These are phyloP conservation scores for Rhexocercosporidium sp. DNA, from an alignment of 2,329 filamentous ascomycete species.

Conservation along the genomic window DNA sequence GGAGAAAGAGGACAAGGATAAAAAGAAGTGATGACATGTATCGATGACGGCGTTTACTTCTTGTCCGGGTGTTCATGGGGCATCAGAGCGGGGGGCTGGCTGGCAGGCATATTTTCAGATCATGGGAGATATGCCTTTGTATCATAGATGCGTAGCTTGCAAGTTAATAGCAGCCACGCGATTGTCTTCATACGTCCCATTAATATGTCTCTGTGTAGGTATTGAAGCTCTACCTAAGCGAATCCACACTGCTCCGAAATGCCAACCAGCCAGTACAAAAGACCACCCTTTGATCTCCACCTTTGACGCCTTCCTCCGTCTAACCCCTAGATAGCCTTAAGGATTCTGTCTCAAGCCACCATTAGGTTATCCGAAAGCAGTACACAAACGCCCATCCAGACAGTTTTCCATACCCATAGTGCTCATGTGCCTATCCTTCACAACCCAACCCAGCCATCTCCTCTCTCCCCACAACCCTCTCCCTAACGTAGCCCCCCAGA, in stretches of 20 bases:
- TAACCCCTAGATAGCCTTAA: background rate
- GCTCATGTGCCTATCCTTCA: no score
- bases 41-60: slow-evolving; percentile 30
- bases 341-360: background rate
- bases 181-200: slow-evolving; percentile 18
- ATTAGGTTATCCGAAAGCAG: no score
- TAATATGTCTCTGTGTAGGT: background rate
- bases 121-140: slow-evolving; percentile 39
- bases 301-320: background rate
- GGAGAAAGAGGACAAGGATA: slow-evolving; percentile 62
- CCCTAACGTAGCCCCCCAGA: slow-evolving; percentile 62
- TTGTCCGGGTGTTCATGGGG: slow-evolving; percentile 34
- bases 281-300: background rate
- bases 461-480: slow-evolving; percentile 59
- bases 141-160: slow-evolving; percentile 43
- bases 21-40: slow-evolving; percentile 47
- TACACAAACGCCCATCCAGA: no score
- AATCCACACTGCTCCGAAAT: background rate
- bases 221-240: background rate
- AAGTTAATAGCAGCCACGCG: slow-evolving; percentile 35
- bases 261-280: background rate
- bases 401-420: no score
- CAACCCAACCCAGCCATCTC: slow-evolving; percentile 73
- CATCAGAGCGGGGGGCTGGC: slow-evolving; percentile 29
- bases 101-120: slow-evolving; percentile 35